A percentile compares a stretch with the other conserved stretches of the same genome.
phyloP scores from a whole-genome alignment of 139 green algal genomes.

The Coelastrella sp. region DNA sequence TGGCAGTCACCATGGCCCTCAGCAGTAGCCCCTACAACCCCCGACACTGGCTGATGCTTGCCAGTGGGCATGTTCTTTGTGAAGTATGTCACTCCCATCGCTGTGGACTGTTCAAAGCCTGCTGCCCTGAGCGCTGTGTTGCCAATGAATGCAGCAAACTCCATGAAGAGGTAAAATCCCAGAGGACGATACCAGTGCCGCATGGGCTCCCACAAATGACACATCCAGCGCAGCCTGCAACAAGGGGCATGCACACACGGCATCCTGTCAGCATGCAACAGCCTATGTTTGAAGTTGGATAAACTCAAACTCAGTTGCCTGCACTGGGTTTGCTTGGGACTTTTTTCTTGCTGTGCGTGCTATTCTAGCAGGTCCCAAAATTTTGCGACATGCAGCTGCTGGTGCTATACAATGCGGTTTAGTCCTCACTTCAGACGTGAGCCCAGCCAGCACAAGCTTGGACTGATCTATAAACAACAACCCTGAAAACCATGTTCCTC shows the following conservation, averaged over 20 bases:
- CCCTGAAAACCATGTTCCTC: not conserved
- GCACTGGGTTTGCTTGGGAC: too few relatives aligned
- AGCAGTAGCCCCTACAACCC: not conserved
- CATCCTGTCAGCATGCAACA: too few relatives aligned
- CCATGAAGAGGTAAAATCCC: conserved; percentile 48
- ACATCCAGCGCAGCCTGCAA: conserved; percentile 36
- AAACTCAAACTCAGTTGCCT: too few relatives aligned
- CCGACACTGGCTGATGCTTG: not conserved
- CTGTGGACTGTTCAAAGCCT: conserved; percentile 14
- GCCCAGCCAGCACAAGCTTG: too few relatives aligned
- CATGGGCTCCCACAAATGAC: conserved; percentile 51
- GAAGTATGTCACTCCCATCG: conserved; percentile 39
- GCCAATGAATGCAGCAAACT: not conserved
- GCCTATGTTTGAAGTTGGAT: too few relatives aligned
- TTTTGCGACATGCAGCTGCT: too few relatives aligned
- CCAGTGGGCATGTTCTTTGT: conserved; percentile 1
- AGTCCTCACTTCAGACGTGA: too few relatives aligned
- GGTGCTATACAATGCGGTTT: too few relatives aligned
- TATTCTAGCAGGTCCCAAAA: not conserved
- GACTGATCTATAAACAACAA: not conserved
- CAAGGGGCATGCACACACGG: not conserved
- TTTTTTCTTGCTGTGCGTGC: too few relatives aligned
- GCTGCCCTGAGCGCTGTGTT: not conserved
- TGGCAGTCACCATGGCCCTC: not conserved
- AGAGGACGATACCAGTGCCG: conserved; percentile 37